Base-by-base conservation (phyloP, 345 rosid species). In the Gossypium thurberi region DNA sequence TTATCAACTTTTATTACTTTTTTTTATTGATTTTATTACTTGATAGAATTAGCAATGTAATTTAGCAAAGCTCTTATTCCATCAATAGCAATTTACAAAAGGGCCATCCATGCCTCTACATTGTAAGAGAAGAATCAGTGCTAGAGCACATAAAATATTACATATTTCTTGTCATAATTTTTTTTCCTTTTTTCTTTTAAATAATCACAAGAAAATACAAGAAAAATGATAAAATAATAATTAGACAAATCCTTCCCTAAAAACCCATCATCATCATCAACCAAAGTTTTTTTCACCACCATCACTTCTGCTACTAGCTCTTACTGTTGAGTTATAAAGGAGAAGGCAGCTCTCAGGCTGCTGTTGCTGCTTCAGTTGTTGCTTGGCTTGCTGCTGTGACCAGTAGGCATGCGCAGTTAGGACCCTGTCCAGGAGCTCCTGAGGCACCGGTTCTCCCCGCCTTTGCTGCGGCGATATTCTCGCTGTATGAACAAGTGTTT, bases 371-470 rank as follows among this genome's bases (percentile, higher is more conserved):
- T 87, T 88, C 72, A 86, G 75, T 75, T 86, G 91, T 68, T 89
- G 94, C 81, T 82, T 92, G 6, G 91, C 87, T 72, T 94, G 98
- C 58, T 92, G 98, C 72, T 89, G 89, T 65, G 96, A 87, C 98
- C 99, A 95, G 78, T 82, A 87, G n/a, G 98, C 96, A 50, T 92
- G 99, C 8, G 97, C 97, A 0, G 82, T 83, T 13, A 92, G 83
- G 61, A 95, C 99, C 78, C 99, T 76, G 82, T 95, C 98, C 74
- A 95, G 65, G 58, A 95, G 97, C 79, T 95, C 97, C 72, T 95
- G 97, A 0, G 99, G 98, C 5, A 95, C 99, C 15, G 98, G 96
- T 89, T 91, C 97, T 66, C 98, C 99, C 82, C 99, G 88, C 85
- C 99, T 88, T 81, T 95, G 99, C 75, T 91, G 98, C 0, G 98